Evolutionary conservation across 2,329 filamentous ascomycete genomes (phyloP).

Genomic region (Epichloe gansuensis): DNA sequence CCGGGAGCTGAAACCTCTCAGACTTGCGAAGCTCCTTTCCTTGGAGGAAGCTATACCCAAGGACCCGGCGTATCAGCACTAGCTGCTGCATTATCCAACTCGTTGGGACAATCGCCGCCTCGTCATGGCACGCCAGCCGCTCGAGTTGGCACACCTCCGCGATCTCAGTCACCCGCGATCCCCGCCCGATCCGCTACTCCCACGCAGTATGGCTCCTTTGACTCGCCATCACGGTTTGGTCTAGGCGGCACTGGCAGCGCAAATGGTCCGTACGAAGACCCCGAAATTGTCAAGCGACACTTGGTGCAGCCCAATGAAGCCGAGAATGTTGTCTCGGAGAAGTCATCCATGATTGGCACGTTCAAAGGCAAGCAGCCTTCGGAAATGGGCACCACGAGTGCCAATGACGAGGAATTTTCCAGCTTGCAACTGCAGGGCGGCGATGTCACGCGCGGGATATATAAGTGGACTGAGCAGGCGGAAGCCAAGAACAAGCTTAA

Average conservation of each 20-base stretch:
- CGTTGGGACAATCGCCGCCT: constrained; percentile 55
- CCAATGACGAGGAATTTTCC: constrained; percentile 72
- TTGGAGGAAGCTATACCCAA: constrained; percentile 48
- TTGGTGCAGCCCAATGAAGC: constrained; percentile 55
- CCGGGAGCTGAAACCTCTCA: constrained; percentile 11
- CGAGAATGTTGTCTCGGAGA: constrained; percentile 31
- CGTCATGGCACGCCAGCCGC: constrained; percentile 54
- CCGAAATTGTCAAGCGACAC: constrained; percentile 83
- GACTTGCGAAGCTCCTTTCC: constrained; percentile 47
- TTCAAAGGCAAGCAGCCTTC: constrained; percentile 42
- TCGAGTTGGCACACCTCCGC: constrained; percentile 43
- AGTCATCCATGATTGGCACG: constrained; percentile 29
- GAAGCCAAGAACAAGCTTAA: constrained; percentile 55
- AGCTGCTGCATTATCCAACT: constrained; percentile 72
- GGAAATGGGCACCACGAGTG: constrained; percentile 22
- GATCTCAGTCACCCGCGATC: constrained; percentile 26
- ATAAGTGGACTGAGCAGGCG: constrained; percentile 88
- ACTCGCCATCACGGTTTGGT: constrained; percentile 47
- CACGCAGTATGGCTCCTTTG: constrained; percentile 78
- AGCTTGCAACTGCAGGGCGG: constrained; percentile 87
- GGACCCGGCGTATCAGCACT: constrained; percentile 80
- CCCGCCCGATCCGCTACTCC: constrained; percentile 35
- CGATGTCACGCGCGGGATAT: constrained; percentile 88
- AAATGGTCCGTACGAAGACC: constrained; percentile 63
- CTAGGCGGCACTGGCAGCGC: constrained; percentile 18